Evolutionary conservation across 139 green algal species (phyloP), one percentile per base, ranked within the genome.

Genomic region (Desmodesmus armatus): DNA sequence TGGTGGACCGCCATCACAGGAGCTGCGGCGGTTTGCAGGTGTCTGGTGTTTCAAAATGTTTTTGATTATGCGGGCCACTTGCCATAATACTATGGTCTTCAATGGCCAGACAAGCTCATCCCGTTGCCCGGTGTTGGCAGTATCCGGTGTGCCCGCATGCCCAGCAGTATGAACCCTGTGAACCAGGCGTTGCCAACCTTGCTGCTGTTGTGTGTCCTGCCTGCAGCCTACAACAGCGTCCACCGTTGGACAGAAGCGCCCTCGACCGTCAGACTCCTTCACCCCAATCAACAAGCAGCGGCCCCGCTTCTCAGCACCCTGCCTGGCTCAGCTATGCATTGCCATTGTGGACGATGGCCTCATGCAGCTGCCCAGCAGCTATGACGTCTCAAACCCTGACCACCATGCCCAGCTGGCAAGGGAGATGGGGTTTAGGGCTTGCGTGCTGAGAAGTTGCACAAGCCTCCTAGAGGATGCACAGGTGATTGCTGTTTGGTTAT

Each of bases 301-400:
- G 19, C 89, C 89, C 2, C 85, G 82, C 11, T 63, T 92, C 37
- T 72, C 47, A n/a, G 51, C 78, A 0, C 11, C 15, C 43, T 90
- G 84, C 73, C 78, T 92, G 19, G 80, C 51, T 0, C 55, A 66
- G 21, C 83, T 92, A 41, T 88, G 89, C 53, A 7, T 1, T 40
- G 89, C 87, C 39, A 78, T 92, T 63, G 33, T 29, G 7, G 63
- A 81, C 29, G 84, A 92, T 49, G 87, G 89, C 3, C 78, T 92
- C 31, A 33, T 71, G 66, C 60, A 75, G 78, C 78, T 77, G 27
- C 78, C 78, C 4, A 41, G 43, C 9, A 31, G 66, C 25, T 73
- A 60, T 39, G 78, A 66, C 27, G 63, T n/a, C 25, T 27, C 40
- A 19, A 31, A 41, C 19, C 44, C 55, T 11, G 35, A 71, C 11